Evolutionary conservation across 208 protist species (phyloP).

Genomic region (Borovskyia barvae): DNA sequence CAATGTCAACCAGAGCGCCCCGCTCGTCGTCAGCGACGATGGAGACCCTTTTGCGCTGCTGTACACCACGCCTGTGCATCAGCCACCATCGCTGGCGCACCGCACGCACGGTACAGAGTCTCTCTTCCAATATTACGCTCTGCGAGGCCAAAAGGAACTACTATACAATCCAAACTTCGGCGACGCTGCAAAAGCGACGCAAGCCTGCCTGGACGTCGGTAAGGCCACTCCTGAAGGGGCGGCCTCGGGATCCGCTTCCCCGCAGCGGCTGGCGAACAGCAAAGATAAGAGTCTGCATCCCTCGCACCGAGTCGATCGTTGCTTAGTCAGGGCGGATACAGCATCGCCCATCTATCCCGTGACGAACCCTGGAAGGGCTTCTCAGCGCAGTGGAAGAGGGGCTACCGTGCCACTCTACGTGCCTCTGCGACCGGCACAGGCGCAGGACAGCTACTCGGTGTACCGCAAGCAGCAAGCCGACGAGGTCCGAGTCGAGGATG

Average conservation of each 20-base stretch:
- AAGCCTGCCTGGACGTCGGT: constrained; percentile 2
- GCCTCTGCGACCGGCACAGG: constrained; percentile 14
- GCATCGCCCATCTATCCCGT: too few relatives aligned
- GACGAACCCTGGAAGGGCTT: too few relatives aligned
- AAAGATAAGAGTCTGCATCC: too few relatives aligned
- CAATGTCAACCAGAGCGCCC: neutral
- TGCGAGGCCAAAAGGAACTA: constrained; percentile 51
- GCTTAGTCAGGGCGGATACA: too few relatives aligned
- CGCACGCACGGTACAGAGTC: constrained; percentile 16
- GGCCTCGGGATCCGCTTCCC: neutral
- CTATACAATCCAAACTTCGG: constrained; percentile 4
- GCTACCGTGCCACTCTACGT: neutral
- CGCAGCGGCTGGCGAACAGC: too few relatives aligned
- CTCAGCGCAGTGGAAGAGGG: constrained; percentile 1
- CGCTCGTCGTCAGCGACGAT: constrained; percentile 6
- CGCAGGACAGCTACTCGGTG: constrained; percentile 8
- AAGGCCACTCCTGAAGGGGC: too few relatives aligned
- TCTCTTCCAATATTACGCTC: constrained; percentile 54
- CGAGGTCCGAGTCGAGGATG: constrained; percentile 4
- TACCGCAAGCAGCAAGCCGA: constrained; percentile 16
- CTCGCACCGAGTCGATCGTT: too few relatives aligned
- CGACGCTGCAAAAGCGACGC: constrained; percentile 17
- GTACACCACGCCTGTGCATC: constrained; percentile 11
- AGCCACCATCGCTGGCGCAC: constrained; percentile 16
- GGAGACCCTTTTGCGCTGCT: constrained; percentile 15